These are phyloP conservation scores for Fagopyrum esculentum DNA, from an alignment of 148 eudicot genomes.

Conservation along the genomic window DNA sequence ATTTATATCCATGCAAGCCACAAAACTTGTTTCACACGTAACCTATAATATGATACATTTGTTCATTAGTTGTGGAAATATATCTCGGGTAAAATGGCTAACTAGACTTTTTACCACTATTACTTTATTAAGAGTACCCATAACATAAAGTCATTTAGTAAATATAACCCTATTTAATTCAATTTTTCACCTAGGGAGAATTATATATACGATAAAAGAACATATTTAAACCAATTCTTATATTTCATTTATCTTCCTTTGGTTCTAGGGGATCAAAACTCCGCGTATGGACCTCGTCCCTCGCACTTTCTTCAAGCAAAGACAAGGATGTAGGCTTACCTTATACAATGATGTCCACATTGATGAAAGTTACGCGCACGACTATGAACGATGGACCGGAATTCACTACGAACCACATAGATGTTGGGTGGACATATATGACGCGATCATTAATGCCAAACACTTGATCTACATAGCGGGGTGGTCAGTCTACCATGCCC, in stretches of 20 bases:
- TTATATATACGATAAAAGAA: too few species aligned
- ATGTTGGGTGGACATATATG: constrained; percentile 72
- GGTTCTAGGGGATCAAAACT: constrained; percentile 31
- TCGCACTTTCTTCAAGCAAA: constrained; percentile 51
- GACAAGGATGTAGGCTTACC: constrained; percentile 46
- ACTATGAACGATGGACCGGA: constrained; percentile 21
- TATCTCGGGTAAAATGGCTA: too few species aligned
- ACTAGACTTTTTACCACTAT: too few species aligned
- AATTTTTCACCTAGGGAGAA: too few species aligned
- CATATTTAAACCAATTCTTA: too few species aligned
- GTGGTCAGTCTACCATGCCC: constrained; percentile 62
- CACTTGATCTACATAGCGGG: constrained; percentile 71
- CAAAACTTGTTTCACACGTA: too few species aligned
- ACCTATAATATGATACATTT: too few species aligned
- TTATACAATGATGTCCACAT: constrained; percentile 74
- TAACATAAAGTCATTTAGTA: too few species aligned
- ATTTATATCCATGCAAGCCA: too few species aligned
- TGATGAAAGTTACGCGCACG: constrained; percentile 24
- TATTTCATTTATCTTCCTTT: neutral
- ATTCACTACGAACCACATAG: constrained; percentile 32
- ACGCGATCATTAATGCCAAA: constrained; percentile 54
- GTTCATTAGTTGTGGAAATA: neutral
- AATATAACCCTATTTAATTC: too few species aligned
- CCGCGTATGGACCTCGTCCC: constrained; percentile 52
- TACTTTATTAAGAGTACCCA: too few species aligned